Evolutionary conservation across 805 yeast genomes (phyloP), one percentile per base, ranked within the genome.

Genomic region (Starmerella powellii): DNA sequence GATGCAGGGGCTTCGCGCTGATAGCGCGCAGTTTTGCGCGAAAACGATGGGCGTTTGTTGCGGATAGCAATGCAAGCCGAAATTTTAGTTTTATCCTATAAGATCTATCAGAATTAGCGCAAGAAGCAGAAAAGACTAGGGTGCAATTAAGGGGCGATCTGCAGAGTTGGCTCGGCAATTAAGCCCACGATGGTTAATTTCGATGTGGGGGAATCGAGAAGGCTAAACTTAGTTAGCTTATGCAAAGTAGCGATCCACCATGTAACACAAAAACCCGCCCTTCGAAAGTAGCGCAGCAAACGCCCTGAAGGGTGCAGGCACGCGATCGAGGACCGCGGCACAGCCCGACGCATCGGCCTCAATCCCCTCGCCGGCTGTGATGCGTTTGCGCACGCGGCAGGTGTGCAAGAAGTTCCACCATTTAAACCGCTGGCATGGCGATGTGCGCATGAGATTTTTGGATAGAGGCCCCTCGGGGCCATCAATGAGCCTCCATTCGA

Each of bases 331-430:
- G 16, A 53, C 12, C 6, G 35, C 35, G n/a, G 47, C 47, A 29
- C 56, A 52, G 8, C 47, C 45, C 6, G 42, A 28, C 17, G 37
- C 37, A 21, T 51, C 49, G 4, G 55, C 50, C 26, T 88, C 96
- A 8, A 84, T 72, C 2, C 97, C 97, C 50, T 80, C 74, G 0
- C 96, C 97, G 67, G 80, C 73, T 48, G 80, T 76, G 40, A 80
- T 73, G 52, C 76, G 74, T 41, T 73, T 68, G 43, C 95, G 67
- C 6, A 87, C 75, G 10, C 80, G 80, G 63, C 98, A 88, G 2
- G 85, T 79, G 43, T 74, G 70, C 75, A 84, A 72, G 52, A 84
- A 69, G 56, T 88, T 87, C 91, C 94, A 88, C 95, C 95, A 85
- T 58, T 84, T 86, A 47, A 75, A 68, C 28, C 87, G 64, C 57